These are phyloP conservation scores for Agastache rugosa DNA, from an alignment of 257 asterid genomes.

Conservation along the genomic window DNA sequence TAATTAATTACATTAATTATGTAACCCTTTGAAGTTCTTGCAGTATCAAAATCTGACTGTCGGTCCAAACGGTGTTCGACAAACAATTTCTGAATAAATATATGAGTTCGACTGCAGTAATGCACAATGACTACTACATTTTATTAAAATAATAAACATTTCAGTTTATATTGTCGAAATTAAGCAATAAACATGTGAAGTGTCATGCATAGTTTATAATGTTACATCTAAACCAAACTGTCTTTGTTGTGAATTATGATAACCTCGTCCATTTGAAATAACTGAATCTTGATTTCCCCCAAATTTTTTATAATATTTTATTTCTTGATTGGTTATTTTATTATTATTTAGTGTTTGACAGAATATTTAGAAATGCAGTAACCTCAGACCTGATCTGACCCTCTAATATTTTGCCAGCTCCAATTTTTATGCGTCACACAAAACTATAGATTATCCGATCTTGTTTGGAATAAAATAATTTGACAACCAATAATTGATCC, in stretches of 20 bases:
- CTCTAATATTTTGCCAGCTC: slow-evolving; percentile 44
- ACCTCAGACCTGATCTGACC: slow-evolving; percentile 30
- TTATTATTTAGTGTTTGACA: slow-evolving; percentile 36
- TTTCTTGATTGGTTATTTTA: neutral
- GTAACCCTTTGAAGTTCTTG: neutral
- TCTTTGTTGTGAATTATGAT: neutral
- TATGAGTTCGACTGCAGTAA: neutral
- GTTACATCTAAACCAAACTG: slow-evolving; percentile 4
- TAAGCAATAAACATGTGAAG: slow-evolving; percentile 3
- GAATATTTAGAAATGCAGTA: slow-evolving; percentile 12
- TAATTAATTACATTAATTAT: neutral
- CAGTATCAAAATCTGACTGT: neutral
- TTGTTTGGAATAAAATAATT: neutral
- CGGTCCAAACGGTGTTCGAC: slow-evolving; percentile 1
- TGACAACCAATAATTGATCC: slow-evolving; percentile 25
- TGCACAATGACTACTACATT: neutral
- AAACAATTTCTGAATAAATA: slow-evolving; percentile 19
- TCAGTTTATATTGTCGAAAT: neutral
- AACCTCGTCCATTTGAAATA: slow-evolving; percentile 29
- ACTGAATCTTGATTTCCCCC: slow-evolving; percentile 33
- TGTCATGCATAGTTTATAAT: slow-evolving; percentile 27
- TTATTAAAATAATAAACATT: neutral
- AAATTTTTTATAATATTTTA: neutral
- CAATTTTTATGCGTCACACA: slow-evolving; percentile 29
- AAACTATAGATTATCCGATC: slow-evolving; percentile 4